Percentiles rank a stretch among this genome's conserved stretches.
phyloP scores from a whole-genome alignment of 2,329 filamentous ascomycete species.

The Fusarium tjaetaba region DNA sequence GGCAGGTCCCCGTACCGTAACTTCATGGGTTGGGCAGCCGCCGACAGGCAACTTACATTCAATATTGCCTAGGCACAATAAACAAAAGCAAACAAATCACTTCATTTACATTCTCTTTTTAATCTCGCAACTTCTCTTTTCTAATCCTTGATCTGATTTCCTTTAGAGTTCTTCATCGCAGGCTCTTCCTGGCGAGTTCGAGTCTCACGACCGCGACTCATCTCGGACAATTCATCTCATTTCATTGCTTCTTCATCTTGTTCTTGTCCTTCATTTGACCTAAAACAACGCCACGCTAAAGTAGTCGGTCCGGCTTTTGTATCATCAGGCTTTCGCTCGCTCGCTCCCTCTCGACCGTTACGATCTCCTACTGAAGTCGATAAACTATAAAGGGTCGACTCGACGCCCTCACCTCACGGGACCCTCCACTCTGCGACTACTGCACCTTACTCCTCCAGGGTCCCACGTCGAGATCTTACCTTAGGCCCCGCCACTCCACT shows the following conservation, averaged over 20 bases:
- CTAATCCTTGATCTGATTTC: neutral
- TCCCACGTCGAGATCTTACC: constrained; percentile 40
- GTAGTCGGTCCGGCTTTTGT: constrained; percentile 34
- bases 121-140: constrained; percentile 15
- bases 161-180: neutral
- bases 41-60: constrained; percentile 3
- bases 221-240: constrained; percentile 5
- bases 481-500: constrained; percentile 34
- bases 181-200: neutral
- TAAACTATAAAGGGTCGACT: constrained; percentile 6
- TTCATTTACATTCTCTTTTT: constrained; percentile 1
- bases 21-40: constrained; percentile 14
- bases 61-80: neutral
- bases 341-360: constrained; percentile 20
- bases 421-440: neutral
- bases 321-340: neutral
- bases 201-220: neutral
- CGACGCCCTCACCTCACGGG: constrained; percentile 18
- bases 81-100: constrained; percentile 16
- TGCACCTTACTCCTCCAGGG: constrained; percentile 25
- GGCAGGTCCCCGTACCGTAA: neutral
- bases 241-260: neutral
- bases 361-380: constrained; percentile 14
- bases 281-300: constrained; percentile 18
- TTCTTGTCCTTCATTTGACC: neutral